These are phyloP conservation scores for Mortierella sp. DNA, from an alignment of 371 early-diverging fungal genomes.

Conservation along the genomic window DNA sequence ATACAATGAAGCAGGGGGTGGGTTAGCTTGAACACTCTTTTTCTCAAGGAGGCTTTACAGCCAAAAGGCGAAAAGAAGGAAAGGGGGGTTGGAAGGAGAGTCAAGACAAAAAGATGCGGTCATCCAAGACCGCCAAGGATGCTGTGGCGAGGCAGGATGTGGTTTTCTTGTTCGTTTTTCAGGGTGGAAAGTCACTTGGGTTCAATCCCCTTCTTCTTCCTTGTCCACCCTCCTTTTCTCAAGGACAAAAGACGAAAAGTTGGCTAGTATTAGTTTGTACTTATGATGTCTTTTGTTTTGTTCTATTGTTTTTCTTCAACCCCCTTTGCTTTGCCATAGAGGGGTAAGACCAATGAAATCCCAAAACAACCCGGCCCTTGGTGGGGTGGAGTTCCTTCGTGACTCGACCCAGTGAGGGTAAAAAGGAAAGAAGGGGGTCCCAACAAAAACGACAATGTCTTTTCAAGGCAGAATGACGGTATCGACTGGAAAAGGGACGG, in stretches of 20 bases:
- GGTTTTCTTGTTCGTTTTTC: not conserved
- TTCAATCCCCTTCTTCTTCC: not conserved
- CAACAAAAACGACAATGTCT: not conserved
- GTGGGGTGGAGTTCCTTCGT: not conserved
- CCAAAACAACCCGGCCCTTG: not conserved
- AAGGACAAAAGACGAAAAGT: not conserved
- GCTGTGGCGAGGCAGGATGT: not conserved
- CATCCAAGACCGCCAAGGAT: not conserved
- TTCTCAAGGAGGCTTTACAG: not conserved
- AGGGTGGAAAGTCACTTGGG: not conserved
- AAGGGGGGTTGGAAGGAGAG: not conserved
- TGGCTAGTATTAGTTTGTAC: too few species aligned
- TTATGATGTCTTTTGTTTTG: not conserved
- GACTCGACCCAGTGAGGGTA: not conserved
- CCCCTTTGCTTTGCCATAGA: not conserved
- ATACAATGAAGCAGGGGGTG: conserved; percentile 2
- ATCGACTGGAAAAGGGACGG: conserved; percentile 2
- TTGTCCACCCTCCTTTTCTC: not conserved
- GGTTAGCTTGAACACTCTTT: conserved; percentile 10
- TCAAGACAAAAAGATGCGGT: not conserved
- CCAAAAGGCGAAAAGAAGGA: not conserved
- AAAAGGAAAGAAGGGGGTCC: conserved; percentile 8
- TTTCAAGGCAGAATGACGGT: not conserved
- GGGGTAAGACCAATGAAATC: not conserved
- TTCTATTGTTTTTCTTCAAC: not conserved